Percentiles rank a stretch among this genome's conserved stretches.
Evolutionary conservation across 495 filamentous ascomycete species (phyloP).

Genomic region (Penicillium riverlandense): DNA sequence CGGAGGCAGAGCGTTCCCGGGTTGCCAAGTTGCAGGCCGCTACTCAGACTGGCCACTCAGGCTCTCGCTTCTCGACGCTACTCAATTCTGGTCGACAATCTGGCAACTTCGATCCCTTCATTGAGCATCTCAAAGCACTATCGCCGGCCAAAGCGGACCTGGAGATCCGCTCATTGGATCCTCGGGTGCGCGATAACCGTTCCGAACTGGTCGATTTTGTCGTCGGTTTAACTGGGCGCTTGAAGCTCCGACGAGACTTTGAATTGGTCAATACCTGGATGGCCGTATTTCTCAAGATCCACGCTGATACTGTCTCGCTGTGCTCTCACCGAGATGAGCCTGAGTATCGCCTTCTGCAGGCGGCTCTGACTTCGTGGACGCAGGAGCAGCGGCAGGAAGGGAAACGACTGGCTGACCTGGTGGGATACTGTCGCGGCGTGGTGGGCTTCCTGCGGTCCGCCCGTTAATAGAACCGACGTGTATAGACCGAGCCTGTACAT

Average conservation of each 20-base stretch:
- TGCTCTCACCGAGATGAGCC: conserved; percentile 37
- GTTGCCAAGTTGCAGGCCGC: conserved; percentile 39
- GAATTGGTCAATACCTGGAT: conserved; percentile 96
- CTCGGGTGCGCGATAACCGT: conserved; percentile 29
- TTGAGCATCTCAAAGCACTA: conserved; percentile 71
- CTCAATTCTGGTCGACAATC: conserved; percentile 35
- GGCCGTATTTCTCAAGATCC: conserved; percentile 77
- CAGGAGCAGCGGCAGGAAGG: conserved; percentile 59
- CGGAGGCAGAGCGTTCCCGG: conserved; percentile 43
- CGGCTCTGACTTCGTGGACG: conserved; percentile 57
- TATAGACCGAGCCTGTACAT: too few relatives aligned
- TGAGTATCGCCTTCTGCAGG: conserved; percentile 34
- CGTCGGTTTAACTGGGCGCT: conserved; percentile 58
- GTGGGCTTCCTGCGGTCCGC: conserved; percentile 77
- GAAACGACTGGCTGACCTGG: conserved; percentile 62
- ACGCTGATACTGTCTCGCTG: conserved; percentile 50
- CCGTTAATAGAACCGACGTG: conserved; percentile 11
- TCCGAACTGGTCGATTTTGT: conserved; percentile 66
- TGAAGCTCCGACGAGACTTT: conserved; percentile 67
- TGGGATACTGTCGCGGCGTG: conserved; percentile 83
- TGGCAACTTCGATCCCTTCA: conserved; percentile 46
- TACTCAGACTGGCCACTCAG: conserved; percentile 20
- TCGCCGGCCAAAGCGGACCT: conserved; percentile 77
- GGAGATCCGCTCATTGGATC: conserved; percentile 73
- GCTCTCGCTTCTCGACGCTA: conserved; percentile 50